These are phyloP conservation scores for Eimeria brunetti DNA, from an alignment of 169 alveolate species.

Conservation along the genomic window DNA sequence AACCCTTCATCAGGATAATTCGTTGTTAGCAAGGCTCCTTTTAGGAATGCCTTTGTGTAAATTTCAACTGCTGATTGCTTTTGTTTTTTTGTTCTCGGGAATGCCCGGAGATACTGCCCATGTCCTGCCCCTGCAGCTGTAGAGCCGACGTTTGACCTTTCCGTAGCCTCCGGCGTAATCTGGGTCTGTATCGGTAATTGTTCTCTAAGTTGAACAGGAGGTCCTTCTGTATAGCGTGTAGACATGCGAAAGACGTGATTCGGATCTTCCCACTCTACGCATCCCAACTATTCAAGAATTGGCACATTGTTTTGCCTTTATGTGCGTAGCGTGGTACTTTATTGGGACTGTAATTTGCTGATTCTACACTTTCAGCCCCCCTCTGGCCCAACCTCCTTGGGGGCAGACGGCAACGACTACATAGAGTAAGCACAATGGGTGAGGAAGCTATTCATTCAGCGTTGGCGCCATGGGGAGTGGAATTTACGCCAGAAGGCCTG, in stretches of 20 bases:
- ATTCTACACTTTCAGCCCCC: background rate
- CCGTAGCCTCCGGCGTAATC: background rate
- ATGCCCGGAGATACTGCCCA: background rate
- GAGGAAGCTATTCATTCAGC: conserved; percentile 9
- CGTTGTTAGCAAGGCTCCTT: background rate
- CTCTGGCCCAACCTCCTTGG: background rate
- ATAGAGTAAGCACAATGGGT: background rate
- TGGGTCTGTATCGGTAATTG: background rate
- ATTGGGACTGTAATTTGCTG: background rate
- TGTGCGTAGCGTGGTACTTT: background rate
- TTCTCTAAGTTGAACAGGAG: background rate
- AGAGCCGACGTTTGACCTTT: background rate
- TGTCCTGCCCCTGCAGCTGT: background rate
- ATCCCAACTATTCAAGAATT: background rate
- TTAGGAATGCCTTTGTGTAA: background rate
- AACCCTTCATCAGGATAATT: background rate
- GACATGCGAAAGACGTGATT: background rate
- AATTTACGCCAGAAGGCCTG: conserved; percentile 49
- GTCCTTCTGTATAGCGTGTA: background rate
- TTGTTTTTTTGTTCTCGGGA: background rate
- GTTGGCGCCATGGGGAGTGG: conserved; percentile 55
- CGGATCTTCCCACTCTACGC: background rate
- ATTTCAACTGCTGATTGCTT: background rate
- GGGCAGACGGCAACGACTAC: background rate
- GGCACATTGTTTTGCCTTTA: background rate